Conservation (phyloP, 495 filamentous ascomycete genomes). For the Penicillium verhagenii region DNA sequence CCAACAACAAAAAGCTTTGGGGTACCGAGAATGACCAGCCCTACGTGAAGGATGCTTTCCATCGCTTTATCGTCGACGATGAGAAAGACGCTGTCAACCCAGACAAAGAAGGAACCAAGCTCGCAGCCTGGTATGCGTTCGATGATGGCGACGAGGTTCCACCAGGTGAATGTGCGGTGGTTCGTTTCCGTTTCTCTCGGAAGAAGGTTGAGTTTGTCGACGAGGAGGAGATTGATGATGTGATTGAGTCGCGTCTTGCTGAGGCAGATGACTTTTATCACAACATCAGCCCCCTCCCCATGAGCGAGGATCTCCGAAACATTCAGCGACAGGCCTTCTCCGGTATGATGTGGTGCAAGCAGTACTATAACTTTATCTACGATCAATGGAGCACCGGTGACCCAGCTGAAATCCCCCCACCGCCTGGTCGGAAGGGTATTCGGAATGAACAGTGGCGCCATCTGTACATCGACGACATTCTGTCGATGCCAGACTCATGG, state of each 20-base stretch:
- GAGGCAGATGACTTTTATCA: slow-evolving; percentile 97
- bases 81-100: slow-evolving; percentile 84
- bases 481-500: slow-evolving; percentile 98
- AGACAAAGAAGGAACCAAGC: slow-evolving; percentile 76
- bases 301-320: slow-evolving; percentile 91
- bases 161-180: slow-evolving; percentile 90
- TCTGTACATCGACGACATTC: slow-evolving; percentile 86
- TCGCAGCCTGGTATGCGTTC: slow-evolving; percentile 88
- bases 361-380: slow-evolving; percentile 95
- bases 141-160: slow-evolving; percentile 82
- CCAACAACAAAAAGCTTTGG: slow-evolving; percentile 77
- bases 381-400: slow-evolving; percentile 93
- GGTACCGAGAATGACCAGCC: slow-evolving; percentile 70
- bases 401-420: slow-evolving; percentile 74
- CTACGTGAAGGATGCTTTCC: slow-evolving; percentile 95
- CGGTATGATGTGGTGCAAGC: slow-evolving; percentile 98
- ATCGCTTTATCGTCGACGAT: slow-evolving; percentile 78
- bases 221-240: slow-evolving; percentile 88
- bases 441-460: slow-evolving; percentile 92
- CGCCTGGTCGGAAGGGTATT: slow-evolving; percentile 72
- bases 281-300: slow-evolving; percentile 87
- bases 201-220: slow-evolving; percentile 75
- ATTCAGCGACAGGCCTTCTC: slow-evolving; percentile 92
- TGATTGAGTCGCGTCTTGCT: slow-evolving; percentile 77
- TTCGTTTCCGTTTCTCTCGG: slow-evolving; percentile 83